Percentiles rank a stretch among this genome's conserved stretches.
Conservation (phyloP, 2,329 filamentous ascomycete genomes). For the Aspergillus latus region DNA sequence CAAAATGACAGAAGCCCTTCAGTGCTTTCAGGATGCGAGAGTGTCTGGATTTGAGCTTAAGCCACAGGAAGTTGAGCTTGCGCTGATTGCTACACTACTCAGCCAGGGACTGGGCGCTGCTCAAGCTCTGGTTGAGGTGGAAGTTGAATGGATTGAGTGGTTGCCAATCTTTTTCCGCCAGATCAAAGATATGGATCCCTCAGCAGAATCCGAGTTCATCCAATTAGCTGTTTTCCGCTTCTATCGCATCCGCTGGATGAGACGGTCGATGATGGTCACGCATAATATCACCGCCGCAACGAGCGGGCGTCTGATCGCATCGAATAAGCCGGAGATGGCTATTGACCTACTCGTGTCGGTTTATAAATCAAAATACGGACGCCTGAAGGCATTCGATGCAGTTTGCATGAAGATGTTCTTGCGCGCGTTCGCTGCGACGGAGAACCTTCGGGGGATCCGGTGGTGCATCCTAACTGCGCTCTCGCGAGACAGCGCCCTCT, state of each 20-base stretch:
- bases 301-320: constrained; percentile 30
- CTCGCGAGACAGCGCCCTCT: constrained; percentile 32
- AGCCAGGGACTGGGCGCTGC: constrained; percentile 32
- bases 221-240: constrained; percentile 41
- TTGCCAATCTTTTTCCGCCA: constrained; percentile 40
- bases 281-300: constrained; percentile 36
- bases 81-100: constrained; percentile 37
- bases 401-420: constrained; percentile 41
- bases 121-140: constrained; percentile 33
- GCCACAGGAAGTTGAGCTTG: constrained; percentile 38
- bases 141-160: constrained; percentile 27
- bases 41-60: constrained; percentile 32
- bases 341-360: constrained; percentile 36
- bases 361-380: constrained; percentile 40
- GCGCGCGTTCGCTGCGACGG: constrained; percentile 32
- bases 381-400: constrained; percentile 34
- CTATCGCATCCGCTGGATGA: constrained; percentile 38
- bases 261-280: constrained; percentile 34
- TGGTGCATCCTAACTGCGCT: constrained; percentile 44
- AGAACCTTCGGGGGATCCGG: constrained; percentile 37
- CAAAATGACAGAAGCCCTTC: constrained; percentile 33
- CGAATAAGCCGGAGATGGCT: constrained; percentile 28
- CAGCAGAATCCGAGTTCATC: constrained; percentile 28
- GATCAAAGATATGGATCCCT: constrained; percentile 28
- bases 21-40: constrained; percentile 31